phyloP scores from a whole-genome alignment of 768 basidiomycete genomes.

The Fibroporia radiculosa region DNA sequence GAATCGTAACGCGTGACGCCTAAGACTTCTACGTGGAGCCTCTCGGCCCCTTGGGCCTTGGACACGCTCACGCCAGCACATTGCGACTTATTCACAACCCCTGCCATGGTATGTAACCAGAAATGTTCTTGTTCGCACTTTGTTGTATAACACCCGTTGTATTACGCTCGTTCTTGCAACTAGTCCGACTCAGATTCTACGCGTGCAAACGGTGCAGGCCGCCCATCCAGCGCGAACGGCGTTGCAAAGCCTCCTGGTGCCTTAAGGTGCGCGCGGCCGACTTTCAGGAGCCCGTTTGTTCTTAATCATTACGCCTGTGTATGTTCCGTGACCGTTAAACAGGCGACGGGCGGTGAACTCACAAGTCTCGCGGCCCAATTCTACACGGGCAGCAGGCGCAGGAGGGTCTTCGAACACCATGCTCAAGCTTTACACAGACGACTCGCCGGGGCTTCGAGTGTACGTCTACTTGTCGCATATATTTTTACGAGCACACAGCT shows the following conservation, averaged over 20 bases:
- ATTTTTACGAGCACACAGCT: background rate
- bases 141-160: background rate
- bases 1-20: background rate
- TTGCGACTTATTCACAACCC: slow-evolving; percentile 12
- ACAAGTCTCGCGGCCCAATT: slow-evolving; percentile 72
- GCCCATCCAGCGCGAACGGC: slow-evolving; percentile 30
- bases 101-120: slow-evolving; percentile 28
- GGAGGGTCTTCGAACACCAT: slow-evolving; percentile 98
- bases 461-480: slow-evolving; percentile 37
- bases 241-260: slow-evolving; percentile 73
- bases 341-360: slow-evolving; percentile 70
- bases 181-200: slow-evolving; percentile 77
- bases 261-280: slow-evolving; percentile 50
- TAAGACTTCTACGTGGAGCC: slow-evolving; percentile 14
- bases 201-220: slow-evolving; percentile 27
- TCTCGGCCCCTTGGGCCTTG: slow-evolving; percentile 3
- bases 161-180: background rate
- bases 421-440: slow-evolving; percentile 98
- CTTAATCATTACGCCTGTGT: no score
- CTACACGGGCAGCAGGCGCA: slow-evolving; percentile 83
- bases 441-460: slow-evolving; percentile 96
- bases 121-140: background rate
- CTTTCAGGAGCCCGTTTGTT: background rate
- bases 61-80: slow-evolving; percentile 20
- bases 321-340: no score